These are phyloP conservation scores for Diddensiella transvaalensis DNA, from an alignment of 805 yeast species.

Conservation along the genomic window DNA sequence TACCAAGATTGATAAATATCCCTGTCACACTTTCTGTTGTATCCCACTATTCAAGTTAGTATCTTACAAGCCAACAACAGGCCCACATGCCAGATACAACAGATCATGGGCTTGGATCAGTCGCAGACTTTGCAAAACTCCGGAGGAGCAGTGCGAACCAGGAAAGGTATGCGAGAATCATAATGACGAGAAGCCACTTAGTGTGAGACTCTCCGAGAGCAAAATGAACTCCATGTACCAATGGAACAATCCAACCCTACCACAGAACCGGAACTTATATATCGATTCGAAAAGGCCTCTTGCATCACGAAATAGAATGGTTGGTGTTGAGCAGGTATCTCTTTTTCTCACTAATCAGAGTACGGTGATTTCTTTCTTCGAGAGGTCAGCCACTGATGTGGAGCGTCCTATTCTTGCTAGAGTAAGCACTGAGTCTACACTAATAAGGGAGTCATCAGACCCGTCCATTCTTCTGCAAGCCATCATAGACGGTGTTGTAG, in stretches of 20 bases:
- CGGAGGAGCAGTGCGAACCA: conserved; percentile 1
- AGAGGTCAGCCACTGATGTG: conserved; percentile 51
- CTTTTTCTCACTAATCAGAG: conserved; percentile 44
- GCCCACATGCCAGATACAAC: conserved; percentile 6
- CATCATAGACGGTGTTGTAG: conserved; percentile 52
- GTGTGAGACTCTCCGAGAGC: conserved; percentile 12
- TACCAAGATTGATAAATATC: conserved; percentile 54
- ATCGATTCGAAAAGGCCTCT: conserved; percentile 45
- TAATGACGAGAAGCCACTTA: conserved; percentile 13
- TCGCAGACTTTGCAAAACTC: not conserved
- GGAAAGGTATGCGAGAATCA: not conserved
- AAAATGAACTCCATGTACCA: conserved; percentile 30
- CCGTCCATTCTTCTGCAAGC: conserved; percentile 52
- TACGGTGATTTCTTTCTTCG: conserved; percentile 54
- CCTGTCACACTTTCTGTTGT: conserved; percentile 50
- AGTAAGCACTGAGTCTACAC: conserved; percentile 43
- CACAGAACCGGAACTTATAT: conserved; percentile 21
- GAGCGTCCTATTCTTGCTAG: conserved; percentile 50
- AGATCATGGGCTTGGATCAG: conserved; percentile 1
- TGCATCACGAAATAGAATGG: conserved; percentile 41
- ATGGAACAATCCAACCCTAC: conserved; percentile 32
- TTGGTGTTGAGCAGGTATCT: conserved; percentile 56
- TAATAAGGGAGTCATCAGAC: conserved; percentile 49
- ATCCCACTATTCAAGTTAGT: conserved; percentile 48
- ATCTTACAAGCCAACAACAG: conserved; percentile 3